Evolutionary conservation across 148 eudicot genomes (phyloP).

Genomic region (Salicornia ramosissima): DNA sequence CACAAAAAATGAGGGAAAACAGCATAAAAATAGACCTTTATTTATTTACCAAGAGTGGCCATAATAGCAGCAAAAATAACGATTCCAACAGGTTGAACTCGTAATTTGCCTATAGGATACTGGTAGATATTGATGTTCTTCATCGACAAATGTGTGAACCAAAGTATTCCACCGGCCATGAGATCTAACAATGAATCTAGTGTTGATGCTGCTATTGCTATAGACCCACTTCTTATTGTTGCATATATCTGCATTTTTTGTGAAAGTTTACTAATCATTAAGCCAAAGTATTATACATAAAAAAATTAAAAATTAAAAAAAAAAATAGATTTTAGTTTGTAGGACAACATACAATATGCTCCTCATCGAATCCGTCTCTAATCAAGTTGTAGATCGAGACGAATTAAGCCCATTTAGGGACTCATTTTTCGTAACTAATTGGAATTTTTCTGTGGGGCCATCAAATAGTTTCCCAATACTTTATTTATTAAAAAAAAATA

Average conservation of each 20-base stretch:
- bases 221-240: slow-evolving; percentile 55
- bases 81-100: slow-evolving; percentile 80
- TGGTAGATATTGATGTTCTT: slow-evolving; percentile 62
- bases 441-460: too few species aligned
- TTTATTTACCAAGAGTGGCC: slow-evolving; percentile 87
- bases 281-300: neutral
- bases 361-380: too few species aligned
- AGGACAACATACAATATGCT: too few species aligned
- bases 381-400: too few species aligned
- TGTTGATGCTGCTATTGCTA: slow-evolving; percentile 78
- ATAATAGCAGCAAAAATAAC: slow-evolving; percentile 77
- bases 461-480: too few species aligned
- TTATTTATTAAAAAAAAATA: too few species aligned
- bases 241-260: slow-evolving; percentile 53
- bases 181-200: slow-evolving; percentile 71
- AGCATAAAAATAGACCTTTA: neutral
- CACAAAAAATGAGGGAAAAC: too few species aligned
- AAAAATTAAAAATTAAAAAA: too few species aligned
- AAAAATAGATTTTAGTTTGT: too few species aligned
- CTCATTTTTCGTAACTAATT: too few species aligned
- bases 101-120: slow-evolving; percentile 69
- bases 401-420: too few species aligned
- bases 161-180: slow-evolving; percentile 70
- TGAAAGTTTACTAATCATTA: neutral
- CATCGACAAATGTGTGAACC: slow-evolving; percentile 75